phyloP scores from a whole-genome alignment of 2,329 filamentous ascomycete species.

The Xylariales sp. region DNA sequence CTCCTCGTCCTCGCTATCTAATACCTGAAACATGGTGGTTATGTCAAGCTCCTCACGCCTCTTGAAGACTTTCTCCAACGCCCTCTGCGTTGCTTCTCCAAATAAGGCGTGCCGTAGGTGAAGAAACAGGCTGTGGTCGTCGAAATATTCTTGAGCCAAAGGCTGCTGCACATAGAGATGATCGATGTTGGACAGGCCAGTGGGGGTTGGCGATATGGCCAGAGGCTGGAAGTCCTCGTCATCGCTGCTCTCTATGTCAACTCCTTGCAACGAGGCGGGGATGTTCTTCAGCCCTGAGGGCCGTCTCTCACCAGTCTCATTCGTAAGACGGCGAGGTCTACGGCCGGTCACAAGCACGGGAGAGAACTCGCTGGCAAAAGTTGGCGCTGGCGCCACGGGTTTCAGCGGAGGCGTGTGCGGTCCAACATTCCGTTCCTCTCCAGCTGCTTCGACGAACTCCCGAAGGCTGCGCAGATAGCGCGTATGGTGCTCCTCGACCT shows the following conservation, averaged over 20 bases:
- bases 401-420: conserved; percentile 1
- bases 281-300: neutral
- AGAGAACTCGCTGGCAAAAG: conserved; percentile 1
- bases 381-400: conserved; percentile 1
- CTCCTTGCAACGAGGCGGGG: conserved; percentile 1
- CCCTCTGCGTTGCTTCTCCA: conserved; percentile 1
- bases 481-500: conserved; percentile 5
- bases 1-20: conserved; percentile 21
- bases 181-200: neutral
- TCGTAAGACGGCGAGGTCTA: conserved; percentile 2
- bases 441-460: neutral
- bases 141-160: neutral
- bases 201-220: neutral
- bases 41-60: conserved; percentile 3
- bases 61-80: conserved; percentile 4
- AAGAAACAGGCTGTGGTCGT: neutral
- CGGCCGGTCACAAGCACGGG: neutral
- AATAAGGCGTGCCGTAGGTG: neutral
- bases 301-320: conserved; percentile 4
- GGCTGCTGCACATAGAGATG: neutral
- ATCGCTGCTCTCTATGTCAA: conserved; percentile 4
- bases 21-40: conserved; percentile 2
- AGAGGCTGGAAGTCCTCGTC: conserved; percentile 3
- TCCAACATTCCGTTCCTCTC: neutral
- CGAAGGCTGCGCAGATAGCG: conserved; percentile 3